Conservation (phyloP, 148 eudicot genomes). For the Silene latifolia region DNA sequence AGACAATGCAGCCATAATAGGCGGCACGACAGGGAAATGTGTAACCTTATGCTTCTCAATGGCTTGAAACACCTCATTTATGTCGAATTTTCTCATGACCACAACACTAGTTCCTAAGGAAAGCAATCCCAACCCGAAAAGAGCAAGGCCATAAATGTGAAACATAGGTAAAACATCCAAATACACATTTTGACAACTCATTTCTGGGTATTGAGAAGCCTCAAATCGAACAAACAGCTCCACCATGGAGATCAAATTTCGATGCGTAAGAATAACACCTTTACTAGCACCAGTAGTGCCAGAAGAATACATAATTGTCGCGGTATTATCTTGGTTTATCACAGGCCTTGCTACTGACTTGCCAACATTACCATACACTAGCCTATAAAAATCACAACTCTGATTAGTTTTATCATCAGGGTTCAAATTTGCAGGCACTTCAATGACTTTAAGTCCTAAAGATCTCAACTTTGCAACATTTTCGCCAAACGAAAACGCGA, state of each 20-base stretch:
- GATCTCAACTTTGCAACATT: slow-evolving; percentile 30
- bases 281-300: slow-evolving; percentile 81
- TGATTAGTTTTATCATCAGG: slow-evolving; percentile 6
- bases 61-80: slow-evolving; percentile 49
- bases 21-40: slow-evolving; percentile 79
- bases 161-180: slow-evolving; percentile 85
- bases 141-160: slow-evolving; percentile 79
- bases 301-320: slow-evolving; percentile 77
- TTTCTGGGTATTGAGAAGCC: slow-evolving; percentile 55
- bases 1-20: slow-evolving; percentile 53
- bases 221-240: slow-evolving; percentile 78
- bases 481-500: slow-evolving; percentile 39
- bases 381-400: slow-evolving; percentile 32
- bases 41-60: slow-evolving; percentile 57
- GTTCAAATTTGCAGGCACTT: slow-evolving; percentile 42
- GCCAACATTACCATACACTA: slow-evolving; percentile 35
- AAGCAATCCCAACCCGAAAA: slow-evolving; percentile 64
- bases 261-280: slow-evolving; percentile 70
- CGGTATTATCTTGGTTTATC: slow-evolving; percentile 66
- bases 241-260: slow-evolving; percentile 66
- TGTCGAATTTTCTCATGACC: slow-evolving; percentile 61
- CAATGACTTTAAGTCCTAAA: slow-evolving; percentile 40
- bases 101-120: slow-evolving; percentile 60
- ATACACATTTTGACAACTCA: slow-evolving; percentile 42
- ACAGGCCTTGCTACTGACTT: slow-evolving; percentile 24